Conservation (phyloP, 192 early-diverging fungal genomes). For the Coemansia furcata region DNA sequence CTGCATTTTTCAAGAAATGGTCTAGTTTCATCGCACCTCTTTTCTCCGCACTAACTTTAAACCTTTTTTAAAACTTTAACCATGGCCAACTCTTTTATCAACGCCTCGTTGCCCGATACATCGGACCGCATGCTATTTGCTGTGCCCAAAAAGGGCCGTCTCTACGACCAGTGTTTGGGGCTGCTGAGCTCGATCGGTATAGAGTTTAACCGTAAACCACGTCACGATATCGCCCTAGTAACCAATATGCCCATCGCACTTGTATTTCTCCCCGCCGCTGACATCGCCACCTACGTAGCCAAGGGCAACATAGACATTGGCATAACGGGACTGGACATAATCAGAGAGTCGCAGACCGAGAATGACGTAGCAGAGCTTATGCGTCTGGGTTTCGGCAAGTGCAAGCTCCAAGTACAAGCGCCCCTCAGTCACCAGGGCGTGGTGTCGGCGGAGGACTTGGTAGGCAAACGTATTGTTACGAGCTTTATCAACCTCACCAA, state of each 20-base stretch:
- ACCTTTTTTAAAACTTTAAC: not conserved
- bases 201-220: slow-evolving; percentile 89
- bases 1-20: not conserved
- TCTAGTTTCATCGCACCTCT: not conserved
- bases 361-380: slow-evolving; percentile 69
- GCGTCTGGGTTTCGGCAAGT: slow-evolving; percentile 89
- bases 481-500: slow-evolving; percentile 75
- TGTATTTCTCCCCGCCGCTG: slow-evolving; percentile 89
- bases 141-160: slow-evolving; percentile 98
- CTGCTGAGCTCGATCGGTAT: slow-evolving; percentile 90
- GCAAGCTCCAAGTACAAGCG: slow-evolving; percentile 88
- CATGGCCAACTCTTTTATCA: slow-evolving; percentile 28
- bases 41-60: not conserved
- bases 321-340: slow-evolving; percentile 95
- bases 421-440: slow-evolving; percentile 59
- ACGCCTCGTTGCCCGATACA: slow-evolving; percentile 42
- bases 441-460: slow-evolving; percentile 61
- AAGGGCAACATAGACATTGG: slow-evolving; percentile 96
- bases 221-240: slow-evolving; percentile 96
- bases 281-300: slow-evolving; percentile 95
- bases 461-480: slow-evolving; percentile 93
- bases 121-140: slow-evolving; percentile 83
- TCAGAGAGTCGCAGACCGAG: slow-evolving; percentile 73
- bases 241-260: slow-evolving; percentile 92
- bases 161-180: slow-evolving; percentile 83